A percentile compares a stretch with the other conserved stretches of the same genome.
Conservation (phyloP, 345 rosid species). For the Pseudoturritis turrita region DNA sequence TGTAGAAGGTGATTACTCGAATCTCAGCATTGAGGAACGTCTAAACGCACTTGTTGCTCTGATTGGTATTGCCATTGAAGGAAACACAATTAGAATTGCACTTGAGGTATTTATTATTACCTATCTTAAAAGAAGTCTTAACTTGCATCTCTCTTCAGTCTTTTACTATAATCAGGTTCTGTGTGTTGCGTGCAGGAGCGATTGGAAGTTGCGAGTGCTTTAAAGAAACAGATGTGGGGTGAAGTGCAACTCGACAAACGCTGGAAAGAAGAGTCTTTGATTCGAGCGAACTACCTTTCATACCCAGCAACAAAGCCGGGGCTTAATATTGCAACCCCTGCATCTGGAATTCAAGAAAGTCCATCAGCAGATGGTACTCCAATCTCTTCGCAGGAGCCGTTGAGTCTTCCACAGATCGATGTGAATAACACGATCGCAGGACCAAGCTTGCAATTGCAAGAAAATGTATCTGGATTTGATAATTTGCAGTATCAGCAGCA, state of each 20-base stretch:
- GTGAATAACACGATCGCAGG: constrained; percentile 35
- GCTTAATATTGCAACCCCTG: constrained; percentile 30
- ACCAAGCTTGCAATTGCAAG: constrained; percentile 53
- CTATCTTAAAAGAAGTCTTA: not conserved
- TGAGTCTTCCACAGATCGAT: constrained; percentile 37
- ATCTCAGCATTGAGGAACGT: constrained; percentile 77
- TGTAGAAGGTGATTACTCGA: constrained; percentile 73
- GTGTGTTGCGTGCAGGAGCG: constrained; percentile 62
- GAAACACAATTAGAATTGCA: constrained; percentile 57
- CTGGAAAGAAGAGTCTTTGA: constrained; percentile 67
- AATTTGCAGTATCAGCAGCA: constrained; percentile 55
- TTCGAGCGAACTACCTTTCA: constrained; percentile 43
- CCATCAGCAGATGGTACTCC: constrained; percentile 35
- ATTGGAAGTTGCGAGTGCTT: constrained; percentile 76
- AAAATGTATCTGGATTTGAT: constrained; percentile 46
- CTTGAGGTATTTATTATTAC: constrained; percentile 45
- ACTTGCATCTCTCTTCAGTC: not conserved
- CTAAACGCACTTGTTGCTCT: constrained; percentile 70
- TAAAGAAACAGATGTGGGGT: constrained; percentile 93
- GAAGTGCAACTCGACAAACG: constrained; percentile 92
- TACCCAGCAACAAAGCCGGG: constrained; percentile 44
- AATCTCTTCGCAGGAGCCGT: constrained; percentile 40
- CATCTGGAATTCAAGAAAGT: constrained; percentile 46
- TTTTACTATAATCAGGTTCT: constrained; percentile 10
- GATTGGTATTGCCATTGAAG: constrained; percentile 71